A percentile compares a stretch with the other conserved stretches of the same genome.
phyloP scores from a whole-genome alignment of 1,284 basidiomycete genomes.

The Ganoderma leucocontextum region DNA sequence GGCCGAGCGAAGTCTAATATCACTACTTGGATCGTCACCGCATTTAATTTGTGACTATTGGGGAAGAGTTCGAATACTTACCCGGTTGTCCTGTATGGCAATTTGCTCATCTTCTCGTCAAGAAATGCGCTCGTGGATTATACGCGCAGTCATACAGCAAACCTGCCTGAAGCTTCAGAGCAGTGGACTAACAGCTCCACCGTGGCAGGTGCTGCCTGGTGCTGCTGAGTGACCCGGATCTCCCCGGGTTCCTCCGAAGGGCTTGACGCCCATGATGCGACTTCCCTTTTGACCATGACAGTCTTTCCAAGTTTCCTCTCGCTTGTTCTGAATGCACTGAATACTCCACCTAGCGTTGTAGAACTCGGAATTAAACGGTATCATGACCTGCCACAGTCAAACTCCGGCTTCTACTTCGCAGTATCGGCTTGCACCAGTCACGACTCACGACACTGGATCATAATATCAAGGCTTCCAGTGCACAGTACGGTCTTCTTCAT shows the following conservation, averaged over 20 bases:
- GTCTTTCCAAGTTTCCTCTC: neutral
- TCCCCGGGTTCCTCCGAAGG: neutral
- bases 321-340: neutral
- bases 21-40: neutral
- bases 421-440: neutral
- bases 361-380: neutral
- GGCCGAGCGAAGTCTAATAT: neutral
- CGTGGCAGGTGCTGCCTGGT: too few relatives aligned
- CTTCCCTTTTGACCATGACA: neutral
- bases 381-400: neutral
- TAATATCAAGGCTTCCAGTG: neutral
- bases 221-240: too few relatives aligned
- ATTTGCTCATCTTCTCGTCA: neutral
- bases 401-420: slow-evolving; percentile 1
- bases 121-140: neutral
- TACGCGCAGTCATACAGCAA: neutral
- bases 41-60: neutral
- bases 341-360: neutral
- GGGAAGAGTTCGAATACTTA: neutral
- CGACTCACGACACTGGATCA: neutral
- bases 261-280: neutral
- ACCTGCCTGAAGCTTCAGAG: neutral
- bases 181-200: neutral
- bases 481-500: neutral
- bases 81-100: neutral